Evolutionary conservation across 805 yeast genomes (phyloP).

Genomic region (Diddensiella transvaalensis): DNA sequence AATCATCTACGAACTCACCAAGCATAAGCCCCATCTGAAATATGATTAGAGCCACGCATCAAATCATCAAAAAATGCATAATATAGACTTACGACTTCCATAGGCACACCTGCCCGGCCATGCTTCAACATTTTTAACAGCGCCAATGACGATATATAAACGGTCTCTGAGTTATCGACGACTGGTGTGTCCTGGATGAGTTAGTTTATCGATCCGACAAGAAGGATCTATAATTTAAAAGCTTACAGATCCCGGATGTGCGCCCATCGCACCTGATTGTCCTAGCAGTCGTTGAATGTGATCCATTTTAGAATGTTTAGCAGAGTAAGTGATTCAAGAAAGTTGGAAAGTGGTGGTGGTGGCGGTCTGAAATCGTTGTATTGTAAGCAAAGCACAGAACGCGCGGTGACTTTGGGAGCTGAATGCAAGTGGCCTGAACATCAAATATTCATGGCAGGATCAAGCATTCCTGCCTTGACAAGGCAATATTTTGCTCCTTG

Average conservation of each 20-base stretch:
- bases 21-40: slow-evolving; percentile 90
- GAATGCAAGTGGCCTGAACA: too few species aligned
- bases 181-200: slow-evolving; percentile 72
- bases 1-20: slow-evolving; percentile 96
- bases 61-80: too few species aligned
- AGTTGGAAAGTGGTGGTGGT: too few species aligned
- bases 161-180: slow-evolving; percentile 94
- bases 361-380: too few species aligned
- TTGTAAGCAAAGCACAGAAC: too few species aligned
- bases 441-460: too few species aligned
- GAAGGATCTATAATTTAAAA: too few species aligned
- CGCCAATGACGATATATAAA: slow-evolving; percentile 92
- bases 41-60: background rate
- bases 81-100: slow-evolving; percentile 54
- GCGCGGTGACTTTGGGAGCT: background rate
- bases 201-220: background rate
- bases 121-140: slow-evolving; percentile 94
- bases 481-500: too few species aligned
- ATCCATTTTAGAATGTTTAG: slow-evolving; percentile 26
- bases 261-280: slow-evolving; percentile 34
- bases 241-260: slow-evolving; percentile 22
- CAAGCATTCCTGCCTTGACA: too few species aligned
- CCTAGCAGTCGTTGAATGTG: slow-evolving; percentile 31
- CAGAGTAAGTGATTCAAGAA: too few species aligned
- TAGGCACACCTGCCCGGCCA: slow-evolving; percentile 75